Percentiles rank a stretch among this genome's conserved stretches.
phyloP scores from a whole-genome alignment of 768 basidiomycete genomes.

The Pulveroboletus ravenelii region DNA sequence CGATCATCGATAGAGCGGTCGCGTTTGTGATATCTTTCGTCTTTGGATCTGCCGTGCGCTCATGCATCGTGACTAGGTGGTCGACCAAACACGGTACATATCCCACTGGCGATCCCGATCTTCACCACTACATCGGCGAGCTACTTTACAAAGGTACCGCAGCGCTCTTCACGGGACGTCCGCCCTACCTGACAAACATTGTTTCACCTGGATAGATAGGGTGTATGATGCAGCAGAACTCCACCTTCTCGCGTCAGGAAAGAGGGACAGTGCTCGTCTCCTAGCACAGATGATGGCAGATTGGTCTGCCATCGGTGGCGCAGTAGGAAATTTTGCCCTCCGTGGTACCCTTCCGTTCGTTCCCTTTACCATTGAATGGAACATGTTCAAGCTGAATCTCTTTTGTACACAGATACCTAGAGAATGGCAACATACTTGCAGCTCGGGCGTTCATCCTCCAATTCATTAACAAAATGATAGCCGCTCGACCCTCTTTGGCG shows the following conservation, averaged over 20 bases:
- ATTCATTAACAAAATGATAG: conserved; percentile 61
- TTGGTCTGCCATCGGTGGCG: conserved; percentile 57
- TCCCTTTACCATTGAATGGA: not conserved
- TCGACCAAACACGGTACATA: conserved; percentile 70
- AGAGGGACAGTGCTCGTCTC: conserved; percentile 80
- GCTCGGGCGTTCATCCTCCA: conserved; percentile 89
- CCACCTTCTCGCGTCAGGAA: conserved; percentile 81
- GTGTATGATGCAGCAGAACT: conserved; percentile 70
- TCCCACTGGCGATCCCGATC: conserved; percentile 81
- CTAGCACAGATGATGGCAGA: conserved; percentile 84
- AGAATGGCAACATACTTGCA: conserved; percentile 87
- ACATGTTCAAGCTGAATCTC: conserved; percentile 2
- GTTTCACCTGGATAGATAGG: conserved; percentile 49
- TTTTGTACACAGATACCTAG: conserved; percentile 53
- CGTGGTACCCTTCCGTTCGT: conserved; percentile 79
- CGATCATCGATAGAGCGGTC: conserved; percentile 77
- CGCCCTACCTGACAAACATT: not conserved
- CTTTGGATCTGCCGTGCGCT: conserved; percentile 15
- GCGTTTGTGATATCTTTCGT: conserved; percentile 48
- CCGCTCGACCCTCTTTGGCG: conserved; percentile 38
- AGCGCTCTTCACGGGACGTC: not conserved
- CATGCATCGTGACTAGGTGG: conserved; percentile 56
- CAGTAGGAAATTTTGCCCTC: conserved; percentile 73
- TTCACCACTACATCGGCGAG: conserved; percentile 90
- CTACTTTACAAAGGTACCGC: conserved; percentile 73